Percentiles rank a stretch among this genome's conserved stretches.
Conservation (phyloP, 1,284 basidiomycete genomes). For the Trametes pubescens region DNA sequence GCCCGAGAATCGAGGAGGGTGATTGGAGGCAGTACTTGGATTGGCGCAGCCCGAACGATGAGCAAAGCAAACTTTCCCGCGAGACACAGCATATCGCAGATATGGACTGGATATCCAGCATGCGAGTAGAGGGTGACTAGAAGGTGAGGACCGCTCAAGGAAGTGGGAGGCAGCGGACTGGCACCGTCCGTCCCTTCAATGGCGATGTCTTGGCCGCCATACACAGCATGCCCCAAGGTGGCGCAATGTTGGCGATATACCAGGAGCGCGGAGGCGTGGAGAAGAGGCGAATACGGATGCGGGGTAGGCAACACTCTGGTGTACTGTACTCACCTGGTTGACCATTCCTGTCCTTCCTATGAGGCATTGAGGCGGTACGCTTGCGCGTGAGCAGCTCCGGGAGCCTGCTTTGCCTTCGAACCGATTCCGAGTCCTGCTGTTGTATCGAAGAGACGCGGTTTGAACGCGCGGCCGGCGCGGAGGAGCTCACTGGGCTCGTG, state of each 20-base stretch:
- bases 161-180: too few species aligned
- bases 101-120: too few species aligned
- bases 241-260: too few species aligned
- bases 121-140: too few species aligned
- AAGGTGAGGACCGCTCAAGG: too few species aligned
- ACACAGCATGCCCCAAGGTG: too few species aligned
- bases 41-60: neutral
- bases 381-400: slow-evolving; percentile 30
- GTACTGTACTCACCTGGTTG: slow-evolving; percentile 28
- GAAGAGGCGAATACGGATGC: neutral
- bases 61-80: neutral
- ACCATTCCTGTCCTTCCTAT: slow-evolving; percentile 24
- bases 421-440: slow-evolving; percentile 26
- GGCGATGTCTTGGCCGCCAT: too few species aligned
- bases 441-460: slow-evolving; percentile 27
- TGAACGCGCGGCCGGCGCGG: slow-evolving; percentile 27
- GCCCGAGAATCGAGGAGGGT: slow-evolving; percentile 16
- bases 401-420: slow-evolving; percentile 30
- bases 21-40: slow-evolving; percentile 8
- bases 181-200: too few species aligned
- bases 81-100: neutral
- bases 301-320: neutral
- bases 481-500: slow-evolving; percentile 20
- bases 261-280: neutral
- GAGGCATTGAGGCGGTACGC: slow-evolving; percentile 31